Conservation (phyloP, 2,329 filamentous ascomycete genomes). For the Parafenestella ontariensis region DNA sequence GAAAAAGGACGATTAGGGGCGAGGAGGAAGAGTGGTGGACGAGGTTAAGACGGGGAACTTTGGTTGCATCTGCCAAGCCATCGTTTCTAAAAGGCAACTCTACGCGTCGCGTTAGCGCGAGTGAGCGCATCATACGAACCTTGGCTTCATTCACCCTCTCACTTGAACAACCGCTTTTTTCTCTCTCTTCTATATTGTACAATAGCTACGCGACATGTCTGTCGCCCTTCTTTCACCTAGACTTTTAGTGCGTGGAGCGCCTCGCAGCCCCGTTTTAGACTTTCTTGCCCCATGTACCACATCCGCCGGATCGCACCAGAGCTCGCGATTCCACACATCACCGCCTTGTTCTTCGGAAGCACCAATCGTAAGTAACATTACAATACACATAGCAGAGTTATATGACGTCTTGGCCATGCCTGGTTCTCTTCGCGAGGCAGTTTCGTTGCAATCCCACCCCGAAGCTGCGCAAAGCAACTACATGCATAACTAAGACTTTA, state of each 20-base stretch:
- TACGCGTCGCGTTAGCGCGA: too few relatives aligned
- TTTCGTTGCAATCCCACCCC: background rate
- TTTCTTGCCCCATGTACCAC: constrained; percentile 36
- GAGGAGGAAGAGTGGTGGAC: constrained; percentile 20
- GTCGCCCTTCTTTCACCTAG: constrained; percentile 18
- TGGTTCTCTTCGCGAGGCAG: background rate
- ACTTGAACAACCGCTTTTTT: constrained; percentile 9
- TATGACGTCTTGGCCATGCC: background rate
- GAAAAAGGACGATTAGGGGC: constrained; percentile 23
- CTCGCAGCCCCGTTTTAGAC: constrained; percentile 26
- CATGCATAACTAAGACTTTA: background rate
- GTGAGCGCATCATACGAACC: constrained; percentile 26
- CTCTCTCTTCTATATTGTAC: constrained; percentile 5
- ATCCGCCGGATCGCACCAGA: constrained; percentile 19
- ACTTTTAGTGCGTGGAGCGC: constrained; percentile 22
- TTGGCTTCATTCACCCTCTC: constrained; percentile 3
- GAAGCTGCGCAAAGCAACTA: background rate
- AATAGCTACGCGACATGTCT: constrained; percentile 23
- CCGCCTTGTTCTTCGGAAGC: background rate
- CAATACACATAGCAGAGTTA: background rate
- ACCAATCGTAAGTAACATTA: background rate
- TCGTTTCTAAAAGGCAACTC: too few relatives aligned
- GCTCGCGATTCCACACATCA: constrained; percentile 17
- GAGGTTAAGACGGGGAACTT: constrained; percentile 24
- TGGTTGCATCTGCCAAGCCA: too few relatives aligned